These are phyloP conservation scores for Aquilaria yunnanensis DNA, from an alignment of 345 rosid genomes.

Conservation along the genomic window DNA sequence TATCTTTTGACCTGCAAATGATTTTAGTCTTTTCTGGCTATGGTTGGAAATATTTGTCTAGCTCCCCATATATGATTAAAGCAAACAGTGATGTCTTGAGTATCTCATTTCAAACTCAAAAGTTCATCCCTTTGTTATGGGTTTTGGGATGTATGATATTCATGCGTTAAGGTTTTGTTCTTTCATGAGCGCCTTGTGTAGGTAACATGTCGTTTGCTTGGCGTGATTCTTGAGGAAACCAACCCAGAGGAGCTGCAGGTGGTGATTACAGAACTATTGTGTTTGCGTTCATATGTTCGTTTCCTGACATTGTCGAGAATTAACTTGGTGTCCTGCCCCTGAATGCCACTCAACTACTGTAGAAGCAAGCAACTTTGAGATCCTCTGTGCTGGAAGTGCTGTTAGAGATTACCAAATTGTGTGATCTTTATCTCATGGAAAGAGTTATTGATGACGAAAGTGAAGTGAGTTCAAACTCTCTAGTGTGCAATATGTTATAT, in stretches of 20 bases:
- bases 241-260: constrained; percentile 89
- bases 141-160: too few relatives aligned
- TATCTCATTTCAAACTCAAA: too few relatives aligned
- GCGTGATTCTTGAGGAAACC: constrained; percentile 85
- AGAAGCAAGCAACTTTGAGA: constrained; percentile 87
- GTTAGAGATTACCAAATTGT: constrained; percentile 80
- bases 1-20: too few relatives aligned
- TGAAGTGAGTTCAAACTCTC: constrained; percentile 49
- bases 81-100: too few relatives aligned
- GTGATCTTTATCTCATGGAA: constrained; percentile 99
- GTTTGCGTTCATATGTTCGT: too few relatives aligned
- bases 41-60: too few relatives aligned
- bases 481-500: neutral
- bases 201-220: constrained; percentile 93
- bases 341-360: constrained; percentile 1
- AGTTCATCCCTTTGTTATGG: too few relatives aligned
- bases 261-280: neutral
- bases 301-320: neutral
- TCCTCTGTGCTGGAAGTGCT: constrained; percentile 91
- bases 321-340: neutral
- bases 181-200: constrained; percentile 14
- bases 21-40: too few relatives aligned
- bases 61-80: too few relatives aligned
- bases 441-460: constrained; percentile 91
- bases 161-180: neutral